These are phyloP conservation scores for Ascoidea asiatica DNA, from an alignment of 805 yeast genomes.

Conservation along the genomic window DNA sequence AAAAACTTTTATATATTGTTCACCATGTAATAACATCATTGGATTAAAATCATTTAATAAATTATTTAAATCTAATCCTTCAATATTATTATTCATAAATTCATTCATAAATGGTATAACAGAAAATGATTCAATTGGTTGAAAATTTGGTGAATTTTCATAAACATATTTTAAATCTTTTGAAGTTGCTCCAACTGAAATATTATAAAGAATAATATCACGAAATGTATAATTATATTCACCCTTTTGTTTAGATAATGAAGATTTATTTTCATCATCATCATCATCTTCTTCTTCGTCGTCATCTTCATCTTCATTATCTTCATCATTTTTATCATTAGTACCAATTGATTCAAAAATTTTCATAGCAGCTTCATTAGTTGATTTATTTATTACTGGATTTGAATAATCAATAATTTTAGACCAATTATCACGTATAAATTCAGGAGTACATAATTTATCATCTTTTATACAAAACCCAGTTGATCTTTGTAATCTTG, in stretches of 20 bases:
- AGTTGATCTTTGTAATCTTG: conserved; percentile 88
- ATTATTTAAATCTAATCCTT: conserved; percentile 42
- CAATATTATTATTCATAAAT: conserved; percentile 42
- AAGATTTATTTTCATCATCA: conserved; percentile 30
- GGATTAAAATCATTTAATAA: conserved; percentile 77
- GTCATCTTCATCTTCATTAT: conserved; percentile 27
- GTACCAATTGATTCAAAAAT: conserved; percentile 51
- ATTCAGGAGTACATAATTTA: conserved; percentile 46
- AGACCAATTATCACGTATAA: conserved; percentile 52
- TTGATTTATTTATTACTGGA: conserved; percentile 37
- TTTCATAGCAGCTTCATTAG: conserved; percentile 71
- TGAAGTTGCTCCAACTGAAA: conserved; percentile 78
- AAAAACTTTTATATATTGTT: conserved; percentile 71
- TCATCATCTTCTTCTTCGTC: conserved; percentile 32
- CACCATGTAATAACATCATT: conserved; percentile 85
- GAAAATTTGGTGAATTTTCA: conserved; percentile 67
- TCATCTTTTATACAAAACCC: conserved; percentile 53
- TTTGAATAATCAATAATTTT: conserved; percentile 52
- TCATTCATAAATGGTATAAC: conserved; percentile 50
- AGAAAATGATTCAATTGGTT: conserved; percentile 80
- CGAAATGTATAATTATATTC: conserved; percentile 47
- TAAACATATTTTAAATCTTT: conserved; percentile 66
- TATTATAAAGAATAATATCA: conserved; percentile 71
- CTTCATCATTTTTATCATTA: conserved; percentile 20
- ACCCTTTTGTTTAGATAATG: conserved; percentile 24